Evolutionary conservation across 805 yeast species (phyloP).

Genomic region (Starmera quercuum): DNA sequence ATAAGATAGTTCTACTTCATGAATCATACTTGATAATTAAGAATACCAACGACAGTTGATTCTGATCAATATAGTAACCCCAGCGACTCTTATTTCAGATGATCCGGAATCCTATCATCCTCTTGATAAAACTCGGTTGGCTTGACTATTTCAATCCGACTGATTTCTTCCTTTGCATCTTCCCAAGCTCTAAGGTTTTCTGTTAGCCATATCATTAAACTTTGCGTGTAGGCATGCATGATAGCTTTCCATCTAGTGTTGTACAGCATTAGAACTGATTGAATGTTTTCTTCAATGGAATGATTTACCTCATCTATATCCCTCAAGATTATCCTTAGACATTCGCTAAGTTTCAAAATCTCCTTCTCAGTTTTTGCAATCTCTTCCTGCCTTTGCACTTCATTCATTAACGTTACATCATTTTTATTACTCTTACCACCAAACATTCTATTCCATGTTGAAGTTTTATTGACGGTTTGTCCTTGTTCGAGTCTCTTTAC

Average conservation of each 20-base stretch:
- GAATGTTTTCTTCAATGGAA: conserved; percentile 24
- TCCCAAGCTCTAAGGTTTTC: conserved; percentile 33
- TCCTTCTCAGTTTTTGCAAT: conserved; percentile 27
- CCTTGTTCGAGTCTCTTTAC: conserved; percentile 22
- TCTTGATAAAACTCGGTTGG: not conserved
- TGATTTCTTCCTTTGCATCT: conserved; percentile 23
- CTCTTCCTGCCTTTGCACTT: conserved; percentile 29
- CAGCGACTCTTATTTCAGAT: not conserved
- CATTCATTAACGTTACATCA: conserved; percentile 20
- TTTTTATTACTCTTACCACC: conserved; percentile 5
- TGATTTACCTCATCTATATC: conserved; percentile 29
- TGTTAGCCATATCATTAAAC: conserved; percentile 26
- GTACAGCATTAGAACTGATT: conserved; percentile 18
- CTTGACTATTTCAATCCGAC: conserved; percentile 6
- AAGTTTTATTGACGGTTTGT: conserved; percentile 12
- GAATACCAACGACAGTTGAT: not conserved
- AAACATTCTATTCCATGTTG: conserved; percentile 20
- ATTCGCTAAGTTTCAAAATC: conserved; percentile 29
- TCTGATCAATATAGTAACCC: no score
- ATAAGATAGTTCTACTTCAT: not conserved
- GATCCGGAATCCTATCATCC: not conserved
- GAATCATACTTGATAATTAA: not conserved
- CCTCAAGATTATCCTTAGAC: conserved; percentile 25
- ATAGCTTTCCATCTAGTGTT: conserved; percentile 22
- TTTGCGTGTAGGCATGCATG: conserved; percentile 23